Evolutionary conservation across 345 rosid genomes (phyloP), one percentile per base, ranked within the genome.

Genomic region (Aquilaria yunnanensis): DNA sequence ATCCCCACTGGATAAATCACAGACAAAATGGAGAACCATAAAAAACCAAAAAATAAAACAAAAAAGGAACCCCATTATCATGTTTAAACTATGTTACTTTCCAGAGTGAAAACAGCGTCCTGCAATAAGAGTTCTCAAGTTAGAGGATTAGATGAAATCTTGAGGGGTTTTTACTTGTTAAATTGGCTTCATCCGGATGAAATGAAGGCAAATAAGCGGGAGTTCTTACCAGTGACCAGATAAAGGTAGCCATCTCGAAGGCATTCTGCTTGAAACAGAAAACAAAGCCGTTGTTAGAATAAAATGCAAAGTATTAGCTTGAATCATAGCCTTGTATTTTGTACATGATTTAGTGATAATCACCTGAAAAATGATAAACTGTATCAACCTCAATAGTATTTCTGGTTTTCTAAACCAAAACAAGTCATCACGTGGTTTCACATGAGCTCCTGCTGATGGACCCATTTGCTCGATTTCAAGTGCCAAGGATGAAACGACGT

Each of bases 391-490:
- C 51, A 87, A 59, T 54, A 85, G 50, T 74, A 92, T 87, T 56
- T 84, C 96, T 10, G 97, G 98, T 78, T 89, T 92, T 61, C 97
- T 78, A 54, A 92, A 92, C 98, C 98, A 93, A 70, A 93, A 93
- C 12, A 93, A 78, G 62, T 78, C 96, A 73, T 93, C 96, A 0
- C 96, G 83, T 2, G 98, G 98, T 74, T 87, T 90, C n/a, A 93
- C 83, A 81, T 87, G 98, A 49, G 76, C 81, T 37, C 86, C 90
- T 41, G 33, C 70, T 16, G 85, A 47, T 11, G 85, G 86, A 60
- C 87, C 92, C 8, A 85, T 72, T 61, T 85, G 96, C 70, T 84
- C 90, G 51, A 93, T 83, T 73, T 84, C 98, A 12, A 93, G 97
- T 3, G 98, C 98, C 62, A 89, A 78, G 30, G 80, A 78, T 23